Conservation (phyloP, 2,329 filamentous ascomycete genomes). For the Alternaria ethzedia region DNA sequence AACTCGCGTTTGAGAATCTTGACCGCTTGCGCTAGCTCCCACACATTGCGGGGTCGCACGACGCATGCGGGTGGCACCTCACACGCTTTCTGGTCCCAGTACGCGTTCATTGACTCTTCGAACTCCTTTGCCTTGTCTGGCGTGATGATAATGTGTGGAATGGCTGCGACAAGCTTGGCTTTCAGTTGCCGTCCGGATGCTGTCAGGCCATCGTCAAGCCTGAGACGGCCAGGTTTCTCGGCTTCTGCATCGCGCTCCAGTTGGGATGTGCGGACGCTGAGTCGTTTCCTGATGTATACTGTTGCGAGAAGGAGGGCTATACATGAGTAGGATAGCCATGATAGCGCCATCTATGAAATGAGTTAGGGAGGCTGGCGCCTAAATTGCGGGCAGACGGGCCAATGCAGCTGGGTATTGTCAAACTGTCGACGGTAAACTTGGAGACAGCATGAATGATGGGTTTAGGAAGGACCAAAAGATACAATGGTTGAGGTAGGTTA, state of each 20-base stretch:
- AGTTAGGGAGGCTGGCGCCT: not conserved
- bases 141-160: conserved; percentile 19
- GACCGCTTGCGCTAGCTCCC: conserved; percentile 38
- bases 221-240: conserved; percentile 8
- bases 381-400: not conserved
- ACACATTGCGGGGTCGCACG: conserved; percentile 33
- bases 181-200: conserved; percentile 13
- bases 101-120: conserved; percentile 19
- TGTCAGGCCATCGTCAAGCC: conserved; percentile 8
- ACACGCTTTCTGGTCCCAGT: conserved; percentile 46
- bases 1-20: conserved; percentile 36
- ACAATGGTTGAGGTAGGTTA: not conserved
- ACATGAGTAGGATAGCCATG: conserved; percentile 9
- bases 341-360: not conserved
- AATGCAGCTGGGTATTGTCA: not conserved
- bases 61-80: conserved; percentile 42
- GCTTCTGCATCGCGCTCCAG: conserved; percentile 10
- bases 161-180: conserved; percentile 12
- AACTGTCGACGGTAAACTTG: too few species aligned
- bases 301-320: conserved; percentile 2
- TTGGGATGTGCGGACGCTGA: conserved; percentile 15
- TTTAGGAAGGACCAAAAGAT: not conserved
- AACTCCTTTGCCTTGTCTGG: conserved; percentile 10
- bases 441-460: not conserved
- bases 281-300: conserved; percentile 12